Evolutionary conservation across 1,139 yeast species (phyloP), one percentile per base, ranked within the genome.

Genomic region (Lodderomyces jiufengensis): DNA sequence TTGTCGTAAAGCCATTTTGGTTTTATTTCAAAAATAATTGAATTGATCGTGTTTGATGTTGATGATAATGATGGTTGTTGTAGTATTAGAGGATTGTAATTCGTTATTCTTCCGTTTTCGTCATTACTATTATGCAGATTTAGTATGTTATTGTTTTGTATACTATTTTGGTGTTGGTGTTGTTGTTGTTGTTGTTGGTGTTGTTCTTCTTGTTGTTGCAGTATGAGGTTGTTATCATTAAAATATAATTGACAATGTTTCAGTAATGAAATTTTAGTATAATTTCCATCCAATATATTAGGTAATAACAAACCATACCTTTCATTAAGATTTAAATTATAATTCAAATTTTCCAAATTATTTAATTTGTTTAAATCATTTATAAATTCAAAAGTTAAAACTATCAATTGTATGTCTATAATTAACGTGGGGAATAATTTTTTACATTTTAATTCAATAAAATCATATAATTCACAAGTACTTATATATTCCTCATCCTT

Each of bases 1-100:
- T 69, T 68, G 42, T 68, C 72, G 47, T 70, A 70, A 28, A 70
- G 55, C 76, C 76, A 70, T 49, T 70, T 70, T 5, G 76, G 76
- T 43, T 70, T 70, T 43, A 70, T 53, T 45, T 70, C 75, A 37
- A 70, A 54, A 3, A 66, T 61, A 5, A 66, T 60, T 15, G 66
- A 56, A 34, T 51, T 48, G 28, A 62, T 51, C 5, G 39, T 39
- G 10, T 24, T 7, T 21, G n/a, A n/a, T 21, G n/a, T 29, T 29
- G 29, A 9, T 24, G n/a, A 20, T 36, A 14, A 9, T 24, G 13
- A 20, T 33, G 10, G 4, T 26, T 22, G 10, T 29, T 14, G 24
- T 21, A 14, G 29, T 27, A 11, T 10, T 5, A 12, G n/a, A 7
- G 10, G 29, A 7, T 7, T 12, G 10, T 16, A 7, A n/a, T 12